phyloP scores from a whole-genome alignment of 306 rosid species.

The Cyamopsis tetragonoloba region DNA sequence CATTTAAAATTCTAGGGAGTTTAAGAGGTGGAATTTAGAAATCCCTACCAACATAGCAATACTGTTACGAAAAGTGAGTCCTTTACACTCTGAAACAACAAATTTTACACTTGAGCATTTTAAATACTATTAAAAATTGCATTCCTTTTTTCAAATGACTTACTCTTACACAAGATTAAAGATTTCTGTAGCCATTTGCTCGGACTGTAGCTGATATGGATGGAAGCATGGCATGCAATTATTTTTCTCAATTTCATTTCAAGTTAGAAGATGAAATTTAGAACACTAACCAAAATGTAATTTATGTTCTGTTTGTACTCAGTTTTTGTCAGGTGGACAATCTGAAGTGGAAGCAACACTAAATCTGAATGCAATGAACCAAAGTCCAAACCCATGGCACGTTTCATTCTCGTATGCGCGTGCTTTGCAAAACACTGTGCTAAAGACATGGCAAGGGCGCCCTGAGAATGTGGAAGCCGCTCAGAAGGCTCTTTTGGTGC shows the following conservation, averaged over 20 bases:
- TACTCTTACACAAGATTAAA: no score
- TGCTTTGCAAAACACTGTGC: slow-evolving; percentile 88
- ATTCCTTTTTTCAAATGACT: no score
- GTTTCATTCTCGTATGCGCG: slow-evolving; percentile 98
- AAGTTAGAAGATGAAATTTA: background rate
- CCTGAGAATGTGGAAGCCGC: slow-evolving; percentile 77
- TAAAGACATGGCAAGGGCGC: slow-evolving; percentile 92
- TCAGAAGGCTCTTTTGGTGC: slow-evolving; percentile 76
- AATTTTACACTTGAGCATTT: no score
- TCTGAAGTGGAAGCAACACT: slow-evolving; percentile 91
- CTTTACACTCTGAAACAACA: no score
- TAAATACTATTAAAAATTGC: no score
- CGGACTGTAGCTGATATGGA: background rate
- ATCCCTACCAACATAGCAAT: no score
- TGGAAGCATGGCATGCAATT: background rate
- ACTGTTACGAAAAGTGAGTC: no score
- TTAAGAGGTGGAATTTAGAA: no score
- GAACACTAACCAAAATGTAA: background rate
- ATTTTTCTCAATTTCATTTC: background rate
- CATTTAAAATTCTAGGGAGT: no score
- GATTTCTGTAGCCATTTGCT: background rate
- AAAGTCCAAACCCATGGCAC: slow-evolving; percentile 98
- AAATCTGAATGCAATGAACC: slow-evolving; percentile 97
- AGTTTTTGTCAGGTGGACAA: slow-evolving; percentile 99
- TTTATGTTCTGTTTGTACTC: slow-evolving; percentile 25